Evolutionary conservation across 345 rosid species (phyloP).

Genomic region (Citrus cavaleriei): DNA sequence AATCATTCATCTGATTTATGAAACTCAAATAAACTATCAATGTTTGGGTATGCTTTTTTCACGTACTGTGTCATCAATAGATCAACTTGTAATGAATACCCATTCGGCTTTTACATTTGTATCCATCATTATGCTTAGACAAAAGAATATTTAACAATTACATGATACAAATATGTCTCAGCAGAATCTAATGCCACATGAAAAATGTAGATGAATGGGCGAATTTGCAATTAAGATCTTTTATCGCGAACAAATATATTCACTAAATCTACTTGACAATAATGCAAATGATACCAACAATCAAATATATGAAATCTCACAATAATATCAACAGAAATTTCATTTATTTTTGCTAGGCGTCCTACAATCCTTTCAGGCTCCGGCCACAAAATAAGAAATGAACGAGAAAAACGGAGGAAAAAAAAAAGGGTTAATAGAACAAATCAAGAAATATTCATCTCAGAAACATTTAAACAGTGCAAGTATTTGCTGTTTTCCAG

Average conservation of each 20-base stretch:
- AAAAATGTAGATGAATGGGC: background rate
- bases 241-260: background rate
- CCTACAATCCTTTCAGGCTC: no score
- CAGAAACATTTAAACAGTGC: background rate
- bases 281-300: background rate
- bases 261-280: background rate
- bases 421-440: background rate
- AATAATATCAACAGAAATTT: no score
- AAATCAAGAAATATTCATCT: background rate
- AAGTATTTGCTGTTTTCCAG: background rate
- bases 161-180: background rate
- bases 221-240: background rate
- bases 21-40: background rate
- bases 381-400: no score
- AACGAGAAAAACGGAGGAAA: no score
- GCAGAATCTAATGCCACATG: background rate
- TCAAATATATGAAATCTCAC: background rate
- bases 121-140: background rate
- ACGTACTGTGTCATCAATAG: background rate
- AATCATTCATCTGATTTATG: background rate
- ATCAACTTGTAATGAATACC: background rate
- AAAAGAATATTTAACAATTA: background rate
- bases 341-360: no score
- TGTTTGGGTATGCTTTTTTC: background rate
- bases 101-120: background rate